Base-by-base conservation (phyloP, 1,284 basidiomycete species). In the Stereum hirsutum region DNA sequence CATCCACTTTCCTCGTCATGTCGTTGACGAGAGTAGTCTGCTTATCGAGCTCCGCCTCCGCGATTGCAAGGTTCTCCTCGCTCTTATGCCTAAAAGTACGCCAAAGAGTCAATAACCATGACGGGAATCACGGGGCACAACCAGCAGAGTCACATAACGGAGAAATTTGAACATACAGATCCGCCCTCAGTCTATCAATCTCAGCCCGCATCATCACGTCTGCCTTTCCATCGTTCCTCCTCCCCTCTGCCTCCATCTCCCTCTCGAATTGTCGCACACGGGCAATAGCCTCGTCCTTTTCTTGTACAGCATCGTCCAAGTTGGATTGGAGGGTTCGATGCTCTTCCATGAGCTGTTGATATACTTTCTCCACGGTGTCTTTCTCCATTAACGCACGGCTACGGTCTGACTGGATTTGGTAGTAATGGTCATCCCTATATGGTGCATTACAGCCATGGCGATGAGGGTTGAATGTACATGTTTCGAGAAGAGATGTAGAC, bases 81-180 rank as follows among this genome's bases (percentile, higher is more conserved):
- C 83, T 89, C 69, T 88, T 90, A 66, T 89, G 89, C 57, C 89
- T 92, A 62, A 51, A 52, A n/a, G n/a, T n/a, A n/a, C n/a, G n/a
- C n/a, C n/a, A n/a, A n/a, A n/a, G n/a, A n/a, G n/a, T n/a, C n/a
- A n/a, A n/a, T n/a, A n/a, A n/a, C n/a, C n/a, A 59, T 52, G 36
- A 19, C 37, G 34, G 19, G 8, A 11, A 21, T 24, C 5, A 37
- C 31, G 15, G n/a, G 20, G 4, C 41, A 15, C 26, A 15, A 39
- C 11, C 11, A 41, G 14, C 23, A 15, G 23, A 14, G 34, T 28
- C 14, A 23, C 27, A 33, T 14, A 8, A 41, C 23, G n/a, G 32
- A 35, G 39, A 41, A 10, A 11, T 24, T 26, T 28, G n/a, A 11
- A 72, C 89, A 72, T 64, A 91, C 88, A 94, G 70, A 44, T 91